Evolutionary conservation across 257 asterid genomes (phyloP).

Genomic region (Nicotiana tabacum): DNA sequence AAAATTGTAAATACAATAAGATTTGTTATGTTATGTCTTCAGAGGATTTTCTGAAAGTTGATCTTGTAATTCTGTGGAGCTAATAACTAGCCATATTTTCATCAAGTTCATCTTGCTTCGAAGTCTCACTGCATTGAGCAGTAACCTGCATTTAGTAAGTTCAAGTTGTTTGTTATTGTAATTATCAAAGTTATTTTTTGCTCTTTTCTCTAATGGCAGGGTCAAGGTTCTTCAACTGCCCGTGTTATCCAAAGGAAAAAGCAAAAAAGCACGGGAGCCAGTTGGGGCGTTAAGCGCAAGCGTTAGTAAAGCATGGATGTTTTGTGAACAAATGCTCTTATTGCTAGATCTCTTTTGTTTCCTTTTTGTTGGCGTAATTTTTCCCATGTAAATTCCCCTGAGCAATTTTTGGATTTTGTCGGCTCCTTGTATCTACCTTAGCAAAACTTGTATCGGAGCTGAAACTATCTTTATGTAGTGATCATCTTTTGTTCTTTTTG

Average conservation of each 20-base stretch:
- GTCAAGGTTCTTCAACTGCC: constrained; percentile 6
- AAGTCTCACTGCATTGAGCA: background rate
- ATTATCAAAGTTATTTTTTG: background rate
- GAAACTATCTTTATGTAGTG: too few relatives aligned
- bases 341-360: too few relatives aligned
- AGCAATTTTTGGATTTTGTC: too few relatives aligned
- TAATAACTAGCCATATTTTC: constrained; percentile 1
- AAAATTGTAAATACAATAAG: too few relatives aligned
- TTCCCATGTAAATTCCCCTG: too few relatives aligned
- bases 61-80: background rate
- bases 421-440: too few relatives aligned
- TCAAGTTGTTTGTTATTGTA: background rate
- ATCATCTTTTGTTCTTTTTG: too few relatives aligned
- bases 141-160: background rate
- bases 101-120: background rate
- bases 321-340: background rate
- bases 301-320: background rate
- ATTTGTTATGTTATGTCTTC: too few relatives aligned
- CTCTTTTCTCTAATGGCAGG: background rate
- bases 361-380: too few relatives aligned
- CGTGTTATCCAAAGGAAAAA: background rate
- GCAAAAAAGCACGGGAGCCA: background rate
- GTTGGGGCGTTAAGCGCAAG: constrained; percentile 6
- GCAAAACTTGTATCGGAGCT: too few relatives aligned
- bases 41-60: too few relatives aligned